Evolutionary conservation across 805 yeast genomes (phyloP).

Genomic region (Yarrowia bubula): DNA sequence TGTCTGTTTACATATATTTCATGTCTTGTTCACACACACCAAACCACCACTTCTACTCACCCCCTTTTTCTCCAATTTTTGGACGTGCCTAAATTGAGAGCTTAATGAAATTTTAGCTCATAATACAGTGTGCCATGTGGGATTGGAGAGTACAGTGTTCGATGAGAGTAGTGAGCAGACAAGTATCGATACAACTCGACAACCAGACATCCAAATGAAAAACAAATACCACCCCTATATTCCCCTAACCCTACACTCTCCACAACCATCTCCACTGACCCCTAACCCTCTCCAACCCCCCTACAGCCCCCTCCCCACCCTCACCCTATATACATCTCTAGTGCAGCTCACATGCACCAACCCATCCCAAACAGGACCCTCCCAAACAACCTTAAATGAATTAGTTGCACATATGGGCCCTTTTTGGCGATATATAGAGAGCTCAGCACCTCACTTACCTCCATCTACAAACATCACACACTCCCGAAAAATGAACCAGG

Average conservation of each 20-base stretch:
- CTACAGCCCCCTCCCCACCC: neutral
- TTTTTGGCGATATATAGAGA: conserved; percentile 13
- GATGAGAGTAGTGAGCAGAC: neutral
- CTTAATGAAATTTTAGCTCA: neutral
- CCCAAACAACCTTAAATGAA: conserved; percentile 1
- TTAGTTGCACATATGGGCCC: conserved; percentile 4
- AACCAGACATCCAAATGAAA: neutral
- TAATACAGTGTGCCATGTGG: neutral
- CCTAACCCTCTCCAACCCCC: neutral
- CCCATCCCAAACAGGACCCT: neutral
- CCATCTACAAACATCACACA: neutral
- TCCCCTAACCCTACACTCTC: neutral
- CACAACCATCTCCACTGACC: neutral
- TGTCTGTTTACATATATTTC: too few species aligned
- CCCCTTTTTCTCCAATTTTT: too few species aligned
- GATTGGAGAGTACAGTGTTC: conserved; percentile 14
- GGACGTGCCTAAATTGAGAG: conserved; percentile 5
- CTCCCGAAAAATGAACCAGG: conserved; percentile 15
- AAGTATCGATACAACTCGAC: neutral
- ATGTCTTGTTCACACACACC: too few species aligned
- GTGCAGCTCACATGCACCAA: neutral
- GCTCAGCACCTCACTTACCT: neutral
- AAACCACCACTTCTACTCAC: too few species aligned
- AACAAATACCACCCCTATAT: neutral
- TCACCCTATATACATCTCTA: neutral